Evolutionary conservation across 805 yeast species (phyloP).

Genomic region (Schwanniomyces pseudopolymorphus): DNA sequence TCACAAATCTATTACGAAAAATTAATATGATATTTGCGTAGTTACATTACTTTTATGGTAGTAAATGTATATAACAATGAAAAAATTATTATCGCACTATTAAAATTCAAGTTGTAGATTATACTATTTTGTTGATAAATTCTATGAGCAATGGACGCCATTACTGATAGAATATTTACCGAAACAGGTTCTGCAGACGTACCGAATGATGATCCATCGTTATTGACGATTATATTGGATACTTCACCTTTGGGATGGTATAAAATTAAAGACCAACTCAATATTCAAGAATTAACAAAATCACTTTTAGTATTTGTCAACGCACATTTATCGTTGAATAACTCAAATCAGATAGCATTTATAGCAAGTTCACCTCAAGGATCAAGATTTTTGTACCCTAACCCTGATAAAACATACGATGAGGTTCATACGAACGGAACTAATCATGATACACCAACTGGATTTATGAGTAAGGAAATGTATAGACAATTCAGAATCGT

Average conservation of each 20-base stretch:
- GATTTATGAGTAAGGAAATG: conserved; percentile 58
- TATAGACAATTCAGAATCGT: conserved; percentile 81
- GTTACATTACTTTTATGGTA: background rate
- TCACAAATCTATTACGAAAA: background rate
- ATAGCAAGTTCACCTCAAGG: conserved; percentile 74
- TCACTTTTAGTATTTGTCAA: conserved; percentile 75
- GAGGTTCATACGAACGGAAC: conserved; percentile 7
- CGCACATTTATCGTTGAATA: conserved; percentile 83
- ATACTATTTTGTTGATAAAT: background rate
- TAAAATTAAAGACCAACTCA: conserved; percentile 42
- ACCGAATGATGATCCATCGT: conserved; percentile 58
- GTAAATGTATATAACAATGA: background rate
- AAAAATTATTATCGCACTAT: background rate
- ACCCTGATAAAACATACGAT: conserved; percentile 20
- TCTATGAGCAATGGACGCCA: conserved; percentile 58
- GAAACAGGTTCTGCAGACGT: conserved; percentile 26
- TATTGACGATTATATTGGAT: conserved; percentile 76
- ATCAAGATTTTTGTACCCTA: conserved; percentile 71
- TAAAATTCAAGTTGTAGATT: background rate
- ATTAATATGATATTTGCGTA: background rate
- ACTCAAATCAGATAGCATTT: conserved; percentile 79
- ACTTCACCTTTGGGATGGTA: conserved; percentile 72
- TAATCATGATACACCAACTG: conserved; percentile 10
- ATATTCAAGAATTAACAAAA: conserved; percentile 59
- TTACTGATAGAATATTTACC: conserved; percentile 57